Conservation (phyloP, 139 green algal species). For the Coelastrella sp. region DNA sequence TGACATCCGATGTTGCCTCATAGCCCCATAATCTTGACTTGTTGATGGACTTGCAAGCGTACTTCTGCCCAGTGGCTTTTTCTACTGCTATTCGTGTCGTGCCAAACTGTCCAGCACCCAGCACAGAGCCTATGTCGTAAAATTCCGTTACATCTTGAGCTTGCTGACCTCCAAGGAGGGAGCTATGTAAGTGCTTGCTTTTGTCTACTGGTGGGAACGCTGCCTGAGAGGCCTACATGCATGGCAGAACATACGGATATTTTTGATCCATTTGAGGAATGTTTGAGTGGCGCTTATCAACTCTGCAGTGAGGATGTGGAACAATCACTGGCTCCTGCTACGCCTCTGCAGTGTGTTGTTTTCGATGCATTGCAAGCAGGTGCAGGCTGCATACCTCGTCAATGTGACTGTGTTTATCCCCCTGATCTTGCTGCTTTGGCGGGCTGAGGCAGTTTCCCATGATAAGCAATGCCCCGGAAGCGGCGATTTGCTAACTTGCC, state of each 20-base stretch:
- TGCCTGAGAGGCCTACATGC: too few relatives aligned
- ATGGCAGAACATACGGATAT: too few relatives aligned
- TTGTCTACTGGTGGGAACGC: constrained; percentile 11
- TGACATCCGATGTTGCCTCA: constrained; percentile 54
- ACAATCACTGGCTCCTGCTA: too few relatives aligned
- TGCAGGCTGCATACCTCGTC: not conserved
- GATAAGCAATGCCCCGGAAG: too few relatives aligned
- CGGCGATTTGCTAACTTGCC: too few relatives aligned
- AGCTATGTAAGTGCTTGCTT: not conserved
- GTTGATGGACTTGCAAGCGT: constrained; percentile 41
- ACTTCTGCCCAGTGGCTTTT: constrained; percentile 48
- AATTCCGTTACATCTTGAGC: constrained; percentile 9
- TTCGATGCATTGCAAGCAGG: not conserved
- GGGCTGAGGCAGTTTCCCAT: not conserved
- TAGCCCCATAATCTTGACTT: not conserved
- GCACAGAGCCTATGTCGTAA: constrained; percentile 63
- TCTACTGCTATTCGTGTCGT: constrained; percentile 63
- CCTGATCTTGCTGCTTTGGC: not conserved
- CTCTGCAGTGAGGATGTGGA: too few relatives aligned
- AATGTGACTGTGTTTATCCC: not conserved
- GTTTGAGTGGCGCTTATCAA: too few relatives aligned
- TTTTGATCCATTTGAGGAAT: too few relatives aligned
- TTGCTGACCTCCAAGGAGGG: not conserved
- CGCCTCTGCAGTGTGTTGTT: too few relatives aligned
- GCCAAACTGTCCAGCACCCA: constrained; percentile 78